A percentile compares a stretch with the other conserved stretches of the same genome.
Evolutionary conservation across 768 basidiomycete species (phyloP).

Genomic region (Lentinula raphanica): DNA sequence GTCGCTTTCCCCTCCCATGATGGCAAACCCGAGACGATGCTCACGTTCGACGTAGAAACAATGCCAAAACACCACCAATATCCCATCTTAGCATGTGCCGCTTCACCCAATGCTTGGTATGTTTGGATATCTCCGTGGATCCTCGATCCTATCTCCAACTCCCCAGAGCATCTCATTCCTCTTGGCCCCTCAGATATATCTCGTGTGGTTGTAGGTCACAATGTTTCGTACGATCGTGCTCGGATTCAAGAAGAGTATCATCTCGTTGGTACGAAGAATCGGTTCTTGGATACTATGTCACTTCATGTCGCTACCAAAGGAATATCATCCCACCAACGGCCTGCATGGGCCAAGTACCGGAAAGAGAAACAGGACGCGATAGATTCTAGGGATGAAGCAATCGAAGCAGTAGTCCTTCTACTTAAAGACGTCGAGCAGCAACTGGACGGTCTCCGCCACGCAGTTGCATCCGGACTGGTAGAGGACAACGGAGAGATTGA

Average conservation of each 20-base stretch:
- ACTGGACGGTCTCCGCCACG: constrained; percentile 25
- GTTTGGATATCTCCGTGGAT: constrained; percentile 96
- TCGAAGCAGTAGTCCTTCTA: constrained; percentile 47
- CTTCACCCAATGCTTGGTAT: constrained; percentile 84
- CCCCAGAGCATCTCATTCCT: constrained; percentile 68
- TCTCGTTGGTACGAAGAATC: constrained; percentile 57
- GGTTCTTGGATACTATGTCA: constrained; percentile 93
- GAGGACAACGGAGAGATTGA: constrained; percentile 39
- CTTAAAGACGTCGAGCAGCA: constrained; percentile 41
- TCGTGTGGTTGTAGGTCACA: constrained; percentile 85
- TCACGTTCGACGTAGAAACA: constrained; percentile 93
- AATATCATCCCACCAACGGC: constrained; percentile 91
- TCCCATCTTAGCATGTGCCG: constrained; percentile 87
- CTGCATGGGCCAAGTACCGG: constrained; percentile 84
- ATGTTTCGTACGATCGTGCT: constrained; percentile 89
- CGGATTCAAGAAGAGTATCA: constrained; percentile 81
- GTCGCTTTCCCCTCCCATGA: constrained; percentile 64
- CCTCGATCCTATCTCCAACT: constrained; percentile 50
- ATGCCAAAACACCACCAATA: constrained; percentile 78
- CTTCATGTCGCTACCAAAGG: constrained; percentile 92
- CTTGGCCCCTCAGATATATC: constrained; percentile 50
- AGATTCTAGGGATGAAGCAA: constrained; percentile 57
- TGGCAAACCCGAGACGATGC: constrained; percentile 61
- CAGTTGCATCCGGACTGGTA: constrained; percentile 32
- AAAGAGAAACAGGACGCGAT: constrained; percentile 58